These are phyloP conservation scores for Arabis alpina DNA, from an alignment of 345 rosid species.

Conservation along the genomic window DNA sequence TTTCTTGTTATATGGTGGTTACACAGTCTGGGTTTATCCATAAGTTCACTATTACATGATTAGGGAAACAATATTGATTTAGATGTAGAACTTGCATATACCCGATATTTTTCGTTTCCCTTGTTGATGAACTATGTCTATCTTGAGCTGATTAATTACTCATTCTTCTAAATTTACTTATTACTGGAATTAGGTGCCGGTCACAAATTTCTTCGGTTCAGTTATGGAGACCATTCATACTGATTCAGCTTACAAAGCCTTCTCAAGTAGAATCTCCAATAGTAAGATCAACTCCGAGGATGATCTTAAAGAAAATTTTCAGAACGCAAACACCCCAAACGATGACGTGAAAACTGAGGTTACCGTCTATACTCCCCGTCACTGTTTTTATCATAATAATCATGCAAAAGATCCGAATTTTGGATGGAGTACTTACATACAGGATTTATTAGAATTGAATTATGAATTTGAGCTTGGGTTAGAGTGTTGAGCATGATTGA, in stretches of 20 bases:
- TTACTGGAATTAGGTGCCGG: conserved; percentile 67
- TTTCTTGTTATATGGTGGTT: not conserved
- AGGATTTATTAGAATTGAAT: not conserved
- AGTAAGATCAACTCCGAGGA: conserved; percentile 38
- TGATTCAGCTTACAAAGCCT: conserved; percentile 65
- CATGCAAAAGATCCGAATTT: not conserved
- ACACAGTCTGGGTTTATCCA: conserved; percentile 5
- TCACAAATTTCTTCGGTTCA: conserved; percentile 94
- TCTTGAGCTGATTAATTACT: conserved; percentile 7
- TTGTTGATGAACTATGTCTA: not conserved
- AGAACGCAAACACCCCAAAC: conserved; percentile 29
- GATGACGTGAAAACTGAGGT: conserved; percentile 48
- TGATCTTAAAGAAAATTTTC: conserved; percentile 39
- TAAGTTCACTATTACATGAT: conserved; percentile 4
- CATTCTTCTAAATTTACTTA: conserved; percentile 27
- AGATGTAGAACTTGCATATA: conserved; percentile 14
- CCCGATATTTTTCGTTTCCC: not conserved
- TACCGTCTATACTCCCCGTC: conserved; percentile 6
- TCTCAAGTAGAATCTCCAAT: conserved; percentile 43
- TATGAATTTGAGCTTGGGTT: not conserved
- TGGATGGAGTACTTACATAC: not conserved
- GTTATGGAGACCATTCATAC: conserved; percentile 95
- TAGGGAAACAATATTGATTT: conserved; percentile 4
- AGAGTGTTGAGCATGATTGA: conserved; percentile 21
- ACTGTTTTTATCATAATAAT: conserved; percentile 3